These are phyloP conservation scores for Pholiota molesta DNA, from an alignment of 768 basidiomycete species.

Conservation along the genomic window DNA sequence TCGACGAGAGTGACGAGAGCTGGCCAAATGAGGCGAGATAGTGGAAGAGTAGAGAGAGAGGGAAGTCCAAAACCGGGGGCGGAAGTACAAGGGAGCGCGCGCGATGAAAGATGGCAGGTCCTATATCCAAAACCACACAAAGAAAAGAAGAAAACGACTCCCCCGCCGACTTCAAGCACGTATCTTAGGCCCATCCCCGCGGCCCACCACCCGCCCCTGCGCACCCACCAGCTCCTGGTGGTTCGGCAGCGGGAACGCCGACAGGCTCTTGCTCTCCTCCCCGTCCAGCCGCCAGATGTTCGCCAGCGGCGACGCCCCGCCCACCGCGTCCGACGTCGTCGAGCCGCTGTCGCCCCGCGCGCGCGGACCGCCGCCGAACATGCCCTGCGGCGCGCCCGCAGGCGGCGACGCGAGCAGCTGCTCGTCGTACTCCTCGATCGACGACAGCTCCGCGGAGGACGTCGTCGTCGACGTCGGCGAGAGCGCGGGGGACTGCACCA, in stretches of 20 bases:
- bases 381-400: conserved; percentile 17
- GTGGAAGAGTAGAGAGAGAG: not conserved
- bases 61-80: not conserved
- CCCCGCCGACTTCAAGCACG: not conserved
- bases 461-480: conserved; percentile 59
- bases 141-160: not conserved
- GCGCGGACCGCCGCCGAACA: conserved; percentile 17
- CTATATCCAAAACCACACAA: not conserved
- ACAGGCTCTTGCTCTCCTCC: conserved; percentile 63
- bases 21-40: not conserved
- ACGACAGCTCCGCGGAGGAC: conserved; percentile 68
- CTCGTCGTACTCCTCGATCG: conserved; percentile 61
- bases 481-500: conserved; percentile 67
- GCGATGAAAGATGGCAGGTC: not conserved
- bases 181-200: not conserved
- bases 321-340: conserved; percentile 16
- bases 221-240: conserved; percentile 34
- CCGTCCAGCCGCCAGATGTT: conserved; percentile 79
- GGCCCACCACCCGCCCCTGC: conserved; percentile 28
- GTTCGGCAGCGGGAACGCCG: conserved; percentile 49
- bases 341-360: conserved; percentile 29
- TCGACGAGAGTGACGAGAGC: not conserved
- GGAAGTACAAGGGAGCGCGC: not conserved
- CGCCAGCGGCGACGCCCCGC: conserved; percentile 28
- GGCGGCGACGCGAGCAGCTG: conserved; percentile 2